Base-by-base conservation (phyloP, 73 alveolate species). In the Tetrahymena thermophila region DNA sequence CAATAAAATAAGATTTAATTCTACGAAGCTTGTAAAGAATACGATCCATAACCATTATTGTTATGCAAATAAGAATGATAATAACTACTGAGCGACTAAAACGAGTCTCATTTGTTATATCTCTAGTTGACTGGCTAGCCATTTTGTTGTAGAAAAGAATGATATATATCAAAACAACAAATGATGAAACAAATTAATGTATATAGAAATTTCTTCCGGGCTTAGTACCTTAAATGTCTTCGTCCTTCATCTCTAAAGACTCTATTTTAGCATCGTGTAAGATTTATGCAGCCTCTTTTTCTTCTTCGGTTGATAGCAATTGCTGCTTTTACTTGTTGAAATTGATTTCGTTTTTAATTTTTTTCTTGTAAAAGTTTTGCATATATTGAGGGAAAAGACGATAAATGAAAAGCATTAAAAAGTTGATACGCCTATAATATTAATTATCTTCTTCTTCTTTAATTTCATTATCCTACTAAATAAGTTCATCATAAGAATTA, bases 121-220 rank as follows among this genome's bases (percentile, higher is more conserved):
- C 97, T 21, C 93, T 96, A 96, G 35, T 95, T 44, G 94, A 96
- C 35, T 85, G 83, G 94, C 95, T 96, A 35, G 93, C 98, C 96
- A 94, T 97, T 10, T 94, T 96, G 93, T 94, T 94, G 21, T 96
- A 96, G 96, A 96, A 97, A 85, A 97, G 94, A 28, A 97, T 84
- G 93, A 94, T 84, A 95, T 96, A 97, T 8, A 97, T 43, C 34
- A 97, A 94, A 56, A 94, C 95, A 16, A 97, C 55, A 21, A 97
- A 95, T 19, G 95, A 94, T 37, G 96, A 57, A 55, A 95, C 85
- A 96, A 97, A 97, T 34, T 96, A 93, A 10, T 96, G 96, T 4
- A 96, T 93, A 85, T 96, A 97, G 94, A 85, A 96, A 84, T 94
- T 97, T 85, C 96, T 97, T 35, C 98, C 98, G 2, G 97, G 97